A percentile compares a stretch with the other conserved stretches of the same genome.
phyloP scores from a whole-genome alignment of 2,329 filamentous ascomycete genomes.

The Albophoma yamanashiensis region DNA sequence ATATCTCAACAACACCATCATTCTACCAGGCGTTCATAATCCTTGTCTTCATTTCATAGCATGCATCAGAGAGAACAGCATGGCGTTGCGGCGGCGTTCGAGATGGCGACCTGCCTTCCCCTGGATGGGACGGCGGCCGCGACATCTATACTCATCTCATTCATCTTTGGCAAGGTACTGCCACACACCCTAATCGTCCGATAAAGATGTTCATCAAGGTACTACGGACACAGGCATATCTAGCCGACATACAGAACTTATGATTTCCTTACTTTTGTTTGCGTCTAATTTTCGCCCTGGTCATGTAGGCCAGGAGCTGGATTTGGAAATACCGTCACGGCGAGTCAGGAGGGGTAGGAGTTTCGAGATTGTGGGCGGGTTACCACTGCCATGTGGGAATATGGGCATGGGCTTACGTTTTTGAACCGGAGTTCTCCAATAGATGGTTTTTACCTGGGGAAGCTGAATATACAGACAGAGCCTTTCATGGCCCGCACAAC shows the following conservation, averaged over 20 bases:
- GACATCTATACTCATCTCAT: background rate
- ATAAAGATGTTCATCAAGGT: conserved; percentile 1
- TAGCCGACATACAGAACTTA: background rate
- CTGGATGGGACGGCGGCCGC: background rate
- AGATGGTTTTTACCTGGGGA: background rate
- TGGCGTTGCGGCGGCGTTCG: conserved; percentile 4
- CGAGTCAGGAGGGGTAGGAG: background rate
- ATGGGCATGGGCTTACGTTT: background rate
- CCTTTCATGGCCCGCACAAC: background rate
- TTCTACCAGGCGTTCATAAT: background rate
- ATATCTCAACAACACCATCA: background rate
- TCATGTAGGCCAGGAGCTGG: background rate
- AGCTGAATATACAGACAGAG: background rate
- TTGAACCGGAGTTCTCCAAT: background rate
- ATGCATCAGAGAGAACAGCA: conserved; percentile 3
- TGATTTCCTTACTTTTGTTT: background rate
- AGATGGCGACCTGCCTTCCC: background rate
- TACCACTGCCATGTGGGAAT: background rate
- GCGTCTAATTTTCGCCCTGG: background rate
- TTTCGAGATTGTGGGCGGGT: background rate
- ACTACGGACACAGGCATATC: conserved; percentile 1
- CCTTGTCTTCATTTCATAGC: background rate
- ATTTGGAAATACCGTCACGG: background rate
- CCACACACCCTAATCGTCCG: conserved; percentile 1
- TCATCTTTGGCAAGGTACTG: background rate